These are phyloP conservation scores for Suillus clintonianus DNA, from an alignment of 768 basidiomycete genomes.

Conservation along the genomic window DNA sequence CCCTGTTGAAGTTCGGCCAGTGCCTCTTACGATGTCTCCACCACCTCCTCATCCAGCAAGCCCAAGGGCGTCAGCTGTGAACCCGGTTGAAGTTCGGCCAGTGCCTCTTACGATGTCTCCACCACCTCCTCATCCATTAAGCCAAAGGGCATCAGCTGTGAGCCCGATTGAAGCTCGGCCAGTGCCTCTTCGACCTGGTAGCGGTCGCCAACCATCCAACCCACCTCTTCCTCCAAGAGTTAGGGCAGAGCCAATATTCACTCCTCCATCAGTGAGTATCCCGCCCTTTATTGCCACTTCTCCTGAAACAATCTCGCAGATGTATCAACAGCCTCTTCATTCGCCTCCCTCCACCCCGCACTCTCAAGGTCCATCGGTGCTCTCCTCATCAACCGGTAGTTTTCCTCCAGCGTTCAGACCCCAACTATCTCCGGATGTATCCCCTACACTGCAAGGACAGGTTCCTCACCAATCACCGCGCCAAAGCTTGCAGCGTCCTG, in stretches of 20 bases:
- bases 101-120: no score
- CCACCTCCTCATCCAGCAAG: no score
- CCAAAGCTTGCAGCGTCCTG: background rate
- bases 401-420: background rate
- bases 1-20: no score
- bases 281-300: background rate
- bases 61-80: no score
- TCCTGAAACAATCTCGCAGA: background rate
- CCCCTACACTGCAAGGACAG: background rate
- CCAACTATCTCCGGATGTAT: background rate
- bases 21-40: no score
- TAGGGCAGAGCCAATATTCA: background rate
- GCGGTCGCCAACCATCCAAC: background rate
- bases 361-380: background rate
- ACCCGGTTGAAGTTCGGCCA: no score
- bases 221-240: background rate
- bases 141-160: background rate
- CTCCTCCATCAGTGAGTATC: background rate
- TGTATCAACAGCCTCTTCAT: background rate
- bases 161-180: background rate
- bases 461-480: background rate
- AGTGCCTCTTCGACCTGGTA: background rate
- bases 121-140: background rate
- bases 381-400: background rate
- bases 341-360: background rate